These are phyloP conservation scores for Globisporangium megalacanthum DNA, from an alignment of 352 stramenopile species.

Conservation along the genomic window DNA sequence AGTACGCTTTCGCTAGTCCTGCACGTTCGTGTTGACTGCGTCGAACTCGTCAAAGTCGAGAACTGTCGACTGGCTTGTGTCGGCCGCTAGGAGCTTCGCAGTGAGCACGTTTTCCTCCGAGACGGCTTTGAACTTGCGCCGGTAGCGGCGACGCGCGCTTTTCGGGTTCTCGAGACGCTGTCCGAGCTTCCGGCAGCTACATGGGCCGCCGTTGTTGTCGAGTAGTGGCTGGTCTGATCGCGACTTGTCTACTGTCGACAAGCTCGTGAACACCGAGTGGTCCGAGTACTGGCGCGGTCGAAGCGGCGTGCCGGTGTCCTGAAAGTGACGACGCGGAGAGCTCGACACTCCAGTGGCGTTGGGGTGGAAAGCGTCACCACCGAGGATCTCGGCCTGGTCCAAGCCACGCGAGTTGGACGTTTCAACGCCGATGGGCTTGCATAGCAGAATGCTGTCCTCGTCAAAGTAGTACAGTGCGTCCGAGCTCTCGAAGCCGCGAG, in stretches of 20 bases:
- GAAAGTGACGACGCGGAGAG: neutral
- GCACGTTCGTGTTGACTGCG: constrained; percentile 2
- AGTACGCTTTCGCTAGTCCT: neutral
- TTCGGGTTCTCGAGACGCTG: constrained; percentile 23
- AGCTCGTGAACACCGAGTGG: constrained; percentile 1
- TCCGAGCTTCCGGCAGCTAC: constrained; percentile 23
- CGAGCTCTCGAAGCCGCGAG: constrained; percentile 16
- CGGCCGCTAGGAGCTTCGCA: constrained; percentile 23
- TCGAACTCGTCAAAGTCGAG: constrained; percentile 6
- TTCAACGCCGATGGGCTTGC: constrained; percentile 7
- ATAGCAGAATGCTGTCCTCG: constrained; percentile 19
- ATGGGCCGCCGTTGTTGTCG: constrained; percentile 8
- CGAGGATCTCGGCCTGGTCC: neutral
- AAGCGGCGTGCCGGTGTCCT: neutral
- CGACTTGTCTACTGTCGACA: constrained; percentile 1
- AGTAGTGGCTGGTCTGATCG: constrained; percentile 3
- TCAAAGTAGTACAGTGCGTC: constrained; percentile 27
- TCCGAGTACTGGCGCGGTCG: neutral
- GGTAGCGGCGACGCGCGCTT: constrained; percentile 13
- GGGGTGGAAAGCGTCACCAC: neutral
- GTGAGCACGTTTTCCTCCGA: constrained; percentile 27
- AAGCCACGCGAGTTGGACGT: neutral
- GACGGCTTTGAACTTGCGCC: constrained; percentile 16
- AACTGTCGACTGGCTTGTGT: neutral
- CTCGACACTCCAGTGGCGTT: neutral